Base-by-base conservation (phyloP, 768 basidiomycete species). In the Auricularia cornea region DNA sequence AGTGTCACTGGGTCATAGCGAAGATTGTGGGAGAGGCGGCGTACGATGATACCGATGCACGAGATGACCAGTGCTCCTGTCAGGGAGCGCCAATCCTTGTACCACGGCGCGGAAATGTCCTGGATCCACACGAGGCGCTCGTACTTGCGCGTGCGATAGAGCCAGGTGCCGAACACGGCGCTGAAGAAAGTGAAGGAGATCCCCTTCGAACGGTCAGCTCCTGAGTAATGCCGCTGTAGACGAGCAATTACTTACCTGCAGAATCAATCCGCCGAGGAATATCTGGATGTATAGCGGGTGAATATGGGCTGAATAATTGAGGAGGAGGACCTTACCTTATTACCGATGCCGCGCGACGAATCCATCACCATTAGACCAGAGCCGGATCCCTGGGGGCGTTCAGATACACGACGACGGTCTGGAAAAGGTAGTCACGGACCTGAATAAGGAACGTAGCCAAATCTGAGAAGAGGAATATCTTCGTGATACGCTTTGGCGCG, bases 391-490 rank as follows among this genome's bases (percentile, higher is more conserved):
- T 40, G 38, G 18, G 38, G 8, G 38, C 8, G 18, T 8, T 40
- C 38, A 40, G 38, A 40, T 8, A 8, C 18, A 18, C 18, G 18
- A 40, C 8, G 18, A 8, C 18, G 38, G 38, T n/a, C n/a, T 40
- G 38, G 8, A 40, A 18, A 8, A 40, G 8, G 8, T 40, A 18
- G 10, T n/a, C 3, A 52, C 57, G 14, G 54, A 81, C 85, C 72
- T 90, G 88, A 48, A 88, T 81, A 3, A 86, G 68, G 32, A 86
- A 89, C 1, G 87, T 87, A 1, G 78, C 76, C 52, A 89, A 73
- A 69, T 90, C 88, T 8, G 83, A 84, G 1, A 78, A 75, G 51
- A 90, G 76, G 70, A 88, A 90, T 10, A 83, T 70, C 35, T 78
- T 65, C 6, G 85, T 85, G 65, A 89, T 80, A 23, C 74, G 75